Base-by-base conservation (phyloP, 306 rosid species). In the Luffa acutangula region DNA sequence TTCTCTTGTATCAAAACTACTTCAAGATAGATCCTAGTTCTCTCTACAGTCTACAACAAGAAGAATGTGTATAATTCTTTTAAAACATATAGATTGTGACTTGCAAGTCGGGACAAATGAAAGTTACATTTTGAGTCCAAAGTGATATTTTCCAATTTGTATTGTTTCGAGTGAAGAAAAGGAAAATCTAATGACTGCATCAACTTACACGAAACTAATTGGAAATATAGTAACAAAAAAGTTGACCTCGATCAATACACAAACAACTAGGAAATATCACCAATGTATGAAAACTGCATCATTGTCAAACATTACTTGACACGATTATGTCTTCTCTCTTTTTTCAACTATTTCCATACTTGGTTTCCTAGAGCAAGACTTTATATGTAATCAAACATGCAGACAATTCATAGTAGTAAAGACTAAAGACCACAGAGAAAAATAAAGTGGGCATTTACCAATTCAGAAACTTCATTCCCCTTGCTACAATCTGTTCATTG, bases 381-480 rank as follows among this genome's bases (percentile, higher is more conserved):
- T 36, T 7, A 18, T 43, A 20, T 43, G 0, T 70, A n/a, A 17
- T 70, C 18, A 21, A 43, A 46, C 20, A 15, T 11, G 36, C 49
- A 1, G 42, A 31, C 8, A 73, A 25, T 73, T 73, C 37, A 48
- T 13, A 13, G 72, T 37, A 17, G 72, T 14, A 36, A 39, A 36
- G 42, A 67, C 52, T 67, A 69, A 17, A 36, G 45, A 21, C 1
- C 31, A 57, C 25, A 3, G 42, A 34, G n/a, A 46, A 21, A 63
- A 51, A 65, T 71, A 7, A 79, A 87, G 65, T 42, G 57, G 52
- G 14, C 58, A 62, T 84, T 88, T 78, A 92, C 98, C 98, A 94
- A 77, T 91, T 85, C 81, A 91, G 80, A 85, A 94, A 91, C 82
- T 92, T 80, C 80, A 87, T 83, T 79, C 98, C 98, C 85, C 98